Percentiles rank a stretch among this genome's conserved stretches.
phyloP scores from a whole-genome alignment of 306 rosid species.

The Prunus mume region DNA sequence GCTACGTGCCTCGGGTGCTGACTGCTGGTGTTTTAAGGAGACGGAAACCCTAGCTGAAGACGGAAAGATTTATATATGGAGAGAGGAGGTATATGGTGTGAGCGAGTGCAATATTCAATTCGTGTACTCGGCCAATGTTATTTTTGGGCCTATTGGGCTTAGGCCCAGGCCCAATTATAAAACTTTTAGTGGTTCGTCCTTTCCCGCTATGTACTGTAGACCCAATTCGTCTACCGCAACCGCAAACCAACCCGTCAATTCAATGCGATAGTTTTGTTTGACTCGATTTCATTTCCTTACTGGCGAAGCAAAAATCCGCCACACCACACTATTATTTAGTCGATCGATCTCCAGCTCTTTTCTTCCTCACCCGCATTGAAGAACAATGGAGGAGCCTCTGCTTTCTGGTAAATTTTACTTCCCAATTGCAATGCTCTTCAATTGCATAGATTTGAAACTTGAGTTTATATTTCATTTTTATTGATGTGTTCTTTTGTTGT shows the following conservation, averaged over 20 bases:
- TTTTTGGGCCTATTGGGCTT: neutral
- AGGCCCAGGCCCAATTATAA: neutral
- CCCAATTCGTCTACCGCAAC: neutral
- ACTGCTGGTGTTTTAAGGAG: neutral
- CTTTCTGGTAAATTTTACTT: slow-evolving; percentile 46
- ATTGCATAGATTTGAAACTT: neutral
- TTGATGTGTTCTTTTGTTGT: slow-evolving; percentile 10
- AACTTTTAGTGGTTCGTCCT: too few species aligned
- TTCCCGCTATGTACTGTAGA: slow-evolving; percentile 1
- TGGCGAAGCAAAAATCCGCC: slow-evolving; percentile 22
- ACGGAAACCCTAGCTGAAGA: slow-evolving; percentile 24
- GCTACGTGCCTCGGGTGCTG: neutral
- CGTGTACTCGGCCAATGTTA: neutral
- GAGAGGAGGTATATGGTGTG: neutral
- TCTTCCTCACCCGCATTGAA: neutral
- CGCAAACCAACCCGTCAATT: too few species aligned
- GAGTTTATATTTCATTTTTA: slow-evolving; percentile 9
- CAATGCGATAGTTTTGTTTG: neutral
- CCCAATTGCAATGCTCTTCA: slow-evolving; percentile 1
- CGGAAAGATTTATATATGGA: neutral
- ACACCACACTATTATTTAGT: neutral
- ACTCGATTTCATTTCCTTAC: slow-evolving; percentile 24
- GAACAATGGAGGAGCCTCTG: slow-evolving; percentile 66
- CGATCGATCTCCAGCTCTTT: neutral
- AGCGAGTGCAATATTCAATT: neutral